Evolutionary conservation across 2,329 filamentous ascomycete genomes (phyloP).

Genomic region (Blastomyces silverae): DNA sequence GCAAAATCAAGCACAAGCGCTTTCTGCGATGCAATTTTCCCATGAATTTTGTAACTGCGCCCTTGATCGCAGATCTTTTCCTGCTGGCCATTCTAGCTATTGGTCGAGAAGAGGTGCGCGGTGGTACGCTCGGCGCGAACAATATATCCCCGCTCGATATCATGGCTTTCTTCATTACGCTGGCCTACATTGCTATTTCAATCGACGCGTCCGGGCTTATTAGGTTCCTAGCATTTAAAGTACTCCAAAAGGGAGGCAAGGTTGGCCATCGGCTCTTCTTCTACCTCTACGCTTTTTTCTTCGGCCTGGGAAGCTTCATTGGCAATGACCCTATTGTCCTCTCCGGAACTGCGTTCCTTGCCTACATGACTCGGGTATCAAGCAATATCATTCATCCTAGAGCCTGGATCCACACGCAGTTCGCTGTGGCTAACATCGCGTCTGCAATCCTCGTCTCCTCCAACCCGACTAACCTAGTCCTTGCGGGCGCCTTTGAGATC

Average conservation of each 20-base stretch:
- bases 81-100: slow-evolving; percentile 64
- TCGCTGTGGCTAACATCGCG: slow-evolving; percentile 64
- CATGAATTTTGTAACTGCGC: slow-evolving; percentile 64
- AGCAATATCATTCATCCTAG: slow-evolving; percentile 64
- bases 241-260: slow-evolving; percentile 59
- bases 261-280: slow-evolving; percentile 64
- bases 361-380: slow-evolving; percentile 70
- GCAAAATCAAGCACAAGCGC: slow-evolving; percentile 26
- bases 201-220: slow-evolving; percentile 70
- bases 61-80: slow-evolving; percentile 64
- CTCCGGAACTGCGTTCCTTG: slow-evolving; percentile 65
- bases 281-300: slow-evolving; percentile 68
- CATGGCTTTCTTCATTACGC: slow-evolving; percentile 65
- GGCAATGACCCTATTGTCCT: slow-evolving; percentile 71
- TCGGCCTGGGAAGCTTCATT: slow-evolving; percentile 58
- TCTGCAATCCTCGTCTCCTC: slow-evolving; percentile 71
- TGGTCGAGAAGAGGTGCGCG: slow-evolving; percentile 59
- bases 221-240: slow-evolving; percentile 62
- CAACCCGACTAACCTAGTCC: slow-evolving; percentile 68
- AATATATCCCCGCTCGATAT: slow-evolving; percentile 65
- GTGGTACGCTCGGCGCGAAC: slow-evolving; percentile 59
- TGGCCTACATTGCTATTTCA: slow-evolving; percentile 70
- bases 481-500: slow-evolving; percentile 65
- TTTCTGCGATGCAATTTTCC: slow-evolving; percentile 54
- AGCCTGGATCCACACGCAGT: slow-evolving; percentile 68